These are phyloP conservation scores for Vaucheria bursata DNA, from an alignment of 352 stramenopile genomes.

Conservation along the genomic window DNA sequence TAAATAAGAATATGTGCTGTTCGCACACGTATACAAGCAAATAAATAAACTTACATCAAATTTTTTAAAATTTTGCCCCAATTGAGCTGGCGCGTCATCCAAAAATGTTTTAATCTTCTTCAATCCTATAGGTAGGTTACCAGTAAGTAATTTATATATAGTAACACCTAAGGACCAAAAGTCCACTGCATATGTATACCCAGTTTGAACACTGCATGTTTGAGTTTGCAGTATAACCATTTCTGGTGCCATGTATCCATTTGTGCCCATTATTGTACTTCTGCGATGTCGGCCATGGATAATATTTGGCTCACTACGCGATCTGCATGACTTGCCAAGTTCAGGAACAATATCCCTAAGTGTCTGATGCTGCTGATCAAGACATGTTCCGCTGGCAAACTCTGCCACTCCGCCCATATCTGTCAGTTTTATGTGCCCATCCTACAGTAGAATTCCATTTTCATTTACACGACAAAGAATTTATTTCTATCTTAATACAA, in stretches of 20 bases:
- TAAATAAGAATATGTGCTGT: not conserved
- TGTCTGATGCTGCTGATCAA: not conserved
- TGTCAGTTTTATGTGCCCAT: slow-evolving; percentile 73
- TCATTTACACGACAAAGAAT: too few relatives aligned
- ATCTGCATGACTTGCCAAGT: too few relatives aligned
- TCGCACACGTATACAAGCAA: not conserved
- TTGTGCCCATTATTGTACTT: slow-evolving; percentile 63
- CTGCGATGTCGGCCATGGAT: too few relatives aligned
- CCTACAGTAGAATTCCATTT: too few relatives aligned
- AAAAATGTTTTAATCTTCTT: slow-evolving; percentile 24
- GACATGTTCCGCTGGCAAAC: not conserved
- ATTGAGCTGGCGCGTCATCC: slow-evolving; percentile 26
- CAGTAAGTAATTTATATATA: slow-evolving; percentile 74
- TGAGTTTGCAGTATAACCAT: slow-evolving; percentile 57
- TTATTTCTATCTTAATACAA: too few relatives aligned
- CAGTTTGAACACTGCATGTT: slow-evolving; percentile 28
- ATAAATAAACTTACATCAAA: slow-evolving; percentile 18
- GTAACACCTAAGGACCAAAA: slow-evolving; percentile 54
- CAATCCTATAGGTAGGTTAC: slow-evolving; percentile 62
- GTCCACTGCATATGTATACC: slow-evolving; percentile 53
- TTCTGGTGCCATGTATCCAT: slow-evolving; percentile 79
- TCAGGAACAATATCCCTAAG: too few relatives aligned
- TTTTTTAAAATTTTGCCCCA: slow-evolving; percentile 35
- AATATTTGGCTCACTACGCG: slow-evolving; percentile 26
- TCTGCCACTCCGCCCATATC: slow-evolving; percentile 66